Evolutionary conservation across 768 basidiomycete genomes (phyloP).

Genomic region (Candolleomyces aberdarensis): DNA sequence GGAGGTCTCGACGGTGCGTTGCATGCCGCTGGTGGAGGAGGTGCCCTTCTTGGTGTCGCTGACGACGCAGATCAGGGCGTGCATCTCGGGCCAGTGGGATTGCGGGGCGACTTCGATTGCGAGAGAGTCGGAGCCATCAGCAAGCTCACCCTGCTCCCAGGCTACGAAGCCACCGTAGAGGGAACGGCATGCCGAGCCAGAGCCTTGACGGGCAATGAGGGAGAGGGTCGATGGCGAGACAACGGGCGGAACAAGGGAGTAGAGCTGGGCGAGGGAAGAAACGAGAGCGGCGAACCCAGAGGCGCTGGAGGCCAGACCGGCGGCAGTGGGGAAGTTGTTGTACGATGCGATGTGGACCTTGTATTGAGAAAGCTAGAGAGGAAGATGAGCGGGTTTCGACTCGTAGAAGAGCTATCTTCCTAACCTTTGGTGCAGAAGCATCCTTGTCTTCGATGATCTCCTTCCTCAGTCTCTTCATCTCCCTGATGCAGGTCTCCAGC

Average conservation of each 20-base stretch:
- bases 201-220: slow-evolving; percentile 93
- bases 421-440: slow-evolving; percentile 62
- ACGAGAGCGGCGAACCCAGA: slow-evolving; percentile 96
- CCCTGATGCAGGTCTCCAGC: slow-evolving; percentile 78
- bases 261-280: slow-evolving; percentile 83
- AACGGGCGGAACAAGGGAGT: slow-evolving; percentile 54
- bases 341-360: slow-evolving; percentile 87
- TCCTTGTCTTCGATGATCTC: slow-evolving; percentile 69
- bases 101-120: slow-evolving; percentile 85
- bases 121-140: slow-evolving; percentile 80
- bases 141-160: slow-evolving; percentile 73
- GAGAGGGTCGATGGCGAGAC: slow-evolving; percentile 79
- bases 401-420: slow-evolving; percentile 7
- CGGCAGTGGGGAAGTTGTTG: slow-evolving; percentile 99
- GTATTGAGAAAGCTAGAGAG: slow-evolving; percentile 59
- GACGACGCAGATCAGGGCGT: slow-evolving; percentile 97
- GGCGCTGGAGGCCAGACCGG: slow-evolving; percentile 95
- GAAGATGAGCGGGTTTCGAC: slow-evolving; percentile 3
- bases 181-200: slow-evolving; percentile 96
- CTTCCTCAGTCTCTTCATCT: slow-evolving; percentile 78
- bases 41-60: slow-evolving; percentile 96
- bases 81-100: slow-evolving; percentile 91
- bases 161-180: slow-evolving; percentile 97
- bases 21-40: slow-evolving; percentile 94
- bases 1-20: slow-evolving; percentile 93